Evolutionary conservation across 495 filamentous ascomycete genomes (phyloP).

Genomic region (Parachaetomium inaequale): DNA sequence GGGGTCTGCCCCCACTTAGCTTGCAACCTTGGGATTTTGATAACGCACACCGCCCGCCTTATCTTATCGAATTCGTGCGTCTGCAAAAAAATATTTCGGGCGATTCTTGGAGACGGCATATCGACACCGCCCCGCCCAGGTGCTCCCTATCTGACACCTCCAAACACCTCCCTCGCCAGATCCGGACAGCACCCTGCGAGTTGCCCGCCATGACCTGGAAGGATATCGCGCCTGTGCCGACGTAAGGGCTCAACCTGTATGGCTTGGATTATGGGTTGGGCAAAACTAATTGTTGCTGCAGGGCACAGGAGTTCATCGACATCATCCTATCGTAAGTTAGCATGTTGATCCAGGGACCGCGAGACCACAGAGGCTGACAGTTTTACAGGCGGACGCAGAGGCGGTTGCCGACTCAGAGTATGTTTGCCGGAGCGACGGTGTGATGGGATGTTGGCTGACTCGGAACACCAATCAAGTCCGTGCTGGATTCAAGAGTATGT

Average conservation of each 20-base stretch:
- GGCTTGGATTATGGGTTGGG: not conserved
- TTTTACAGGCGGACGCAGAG: slow-evolving; percentile 78
- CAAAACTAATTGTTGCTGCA: slow-evolving; percentile 18
- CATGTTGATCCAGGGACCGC: not conserved
- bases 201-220: slow-evolving; percentile 50
- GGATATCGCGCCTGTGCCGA: slow-evolving; percentile 84
- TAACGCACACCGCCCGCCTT: slow-evolving; percentile 22
- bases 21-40: not conserved
- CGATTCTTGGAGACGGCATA: slow-evolving; percentile 12
- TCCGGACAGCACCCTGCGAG: slow-evolving; percentile 14
- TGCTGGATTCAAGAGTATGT: slow-evolving; percentile 78
- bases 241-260: slow-evolving; percentile 43
- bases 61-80: slow-evolving; percentile 30
- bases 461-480: slow-evolving; percentile 49
- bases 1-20: not conserved
- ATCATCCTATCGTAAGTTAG: slow-evolving; percentile 65
- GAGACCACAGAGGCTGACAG: slow-evolving; percentile 11
- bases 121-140: slow-evolving; percentile 32
- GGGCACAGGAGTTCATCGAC: slow-evolving; percentile 82
- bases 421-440: slow-evolving; percentile 11
- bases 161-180: slow-evolving; percentile 13
- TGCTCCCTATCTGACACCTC: slow-evolving; percentile 13
- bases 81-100: slow-evolving; percentile 35
- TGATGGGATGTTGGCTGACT: slow-evolving; percentile 19
- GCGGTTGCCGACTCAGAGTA: slow-evolving; percentile 84